phyloP scores from a whole-genome alignment of 352 stramenopile genomes.

The Phytophthora lateralis region DNA sequence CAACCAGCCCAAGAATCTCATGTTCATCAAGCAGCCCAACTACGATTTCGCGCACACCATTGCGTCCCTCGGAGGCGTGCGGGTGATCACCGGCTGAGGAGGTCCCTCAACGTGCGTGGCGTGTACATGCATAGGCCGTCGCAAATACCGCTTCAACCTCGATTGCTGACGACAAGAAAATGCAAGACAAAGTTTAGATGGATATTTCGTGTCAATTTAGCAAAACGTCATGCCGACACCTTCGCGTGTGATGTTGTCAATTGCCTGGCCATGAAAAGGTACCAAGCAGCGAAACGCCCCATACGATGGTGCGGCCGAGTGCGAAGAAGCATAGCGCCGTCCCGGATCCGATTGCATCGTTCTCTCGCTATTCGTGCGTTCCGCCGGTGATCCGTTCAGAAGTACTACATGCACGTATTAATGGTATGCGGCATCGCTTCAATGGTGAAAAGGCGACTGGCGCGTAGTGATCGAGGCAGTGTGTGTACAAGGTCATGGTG shows the following conservation, averaged over 20 bases:
- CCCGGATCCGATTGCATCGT: neutral
- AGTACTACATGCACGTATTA: too few relatives aligned
- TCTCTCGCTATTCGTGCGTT: slow-evolving; percentile 9
- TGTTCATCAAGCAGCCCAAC: slow-evolving; percentile 97
- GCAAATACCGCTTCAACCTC: slow-evolving; percentile 13
- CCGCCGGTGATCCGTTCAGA: neutral
- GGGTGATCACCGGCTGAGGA: slow-evolving; percentile 90
- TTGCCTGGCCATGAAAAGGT: too few relatives aligned
- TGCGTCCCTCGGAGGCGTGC: slow-evolving; percentile 89
- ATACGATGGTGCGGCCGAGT: neutral
- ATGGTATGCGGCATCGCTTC: slow-evolving; percentile 1
- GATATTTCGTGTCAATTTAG: neutral
- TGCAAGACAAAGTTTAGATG: slow-evolving; percentile 4
- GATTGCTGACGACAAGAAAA: slow-evolving; percentile 1
- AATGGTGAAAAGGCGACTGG: neutral
- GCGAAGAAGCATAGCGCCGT: neutral
- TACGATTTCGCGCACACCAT: slow-evolving; percentile 94
- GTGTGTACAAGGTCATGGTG: slow-evolving; percentile 21
- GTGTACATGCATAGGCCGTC: slow-evolving; percentile 4
- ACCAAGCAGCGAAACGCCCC: slow-evolving; percentile 1
- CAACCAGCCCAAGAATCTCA: slow-evolving; percentile 93
- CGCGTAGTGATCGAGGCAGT: neutral
- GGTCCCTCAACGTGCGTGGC: neutral
- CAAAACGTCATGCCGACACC: neutral
- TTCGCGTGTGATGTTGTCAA: neutral